Base-by-base conservation (phyloP, 768 basidiomycete genomes). In the Hypholoma sublateritium region DNA sequence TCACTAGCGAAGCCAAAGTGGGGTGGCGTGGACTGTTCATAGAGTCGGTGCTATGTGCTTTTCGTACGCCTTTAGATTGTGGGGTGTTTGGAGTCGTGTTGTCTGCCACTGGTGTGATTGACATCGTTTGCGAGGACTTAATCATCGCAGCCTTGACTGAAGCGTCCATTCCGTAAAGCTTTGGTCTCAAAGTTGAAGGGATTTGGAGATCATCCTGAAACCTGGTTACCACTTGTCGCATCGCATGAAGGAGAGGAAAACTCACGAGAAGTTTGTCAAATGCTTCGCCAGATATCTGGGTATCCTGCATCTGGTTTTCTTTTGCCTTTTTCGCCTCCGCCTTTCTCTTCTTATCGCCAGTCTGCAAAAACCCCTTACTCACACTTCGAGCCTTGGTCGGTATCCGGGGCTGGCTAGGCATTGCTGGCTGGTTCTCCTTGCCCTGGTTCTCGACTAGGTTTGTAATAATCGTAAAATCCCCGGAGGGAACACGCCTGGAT, bases 121-220 rank as follows among this genome's bases (percentile, higher is more conserved):
- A 72, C 69, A 91, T 74, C 24, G 82, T 80, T 28, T 88, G 85
- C 0, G 92, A 93, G 0, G 91, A 92, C 67, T 91, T 93, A 55
- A 96, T 76, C 91, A 96, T 95, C 12, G 90, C 91, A 4, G 90
- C 92, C 68, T 96, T 96, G 49, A 96, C 89, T 1, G 88, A 85
- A 0, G 86, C 74, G 55, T 95, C 91, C 83, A 96, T 91, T 14
- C 84, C 85, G 47, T 78, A 77, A 16, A 95, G 82, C 71, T 93
- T 92, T 1, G 86, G 87, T 7, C 93, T 82, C 21, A 94, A 74
- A 2, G 83, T 84, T 6, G 82, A 73, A 3, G 93, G 93, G 19
- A 95, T 93, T 72, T 95, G 93, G 50, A 95, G 84, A 57, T 93
- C 91, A 69, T 95, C 91, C 93, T 95, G 56, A 53, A 52, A 11